These are phyloP conservation scores for Blepharisma stoltei DNA, from an alignment of 73 alveolate species.

Conservation along the genomic window DNA sequence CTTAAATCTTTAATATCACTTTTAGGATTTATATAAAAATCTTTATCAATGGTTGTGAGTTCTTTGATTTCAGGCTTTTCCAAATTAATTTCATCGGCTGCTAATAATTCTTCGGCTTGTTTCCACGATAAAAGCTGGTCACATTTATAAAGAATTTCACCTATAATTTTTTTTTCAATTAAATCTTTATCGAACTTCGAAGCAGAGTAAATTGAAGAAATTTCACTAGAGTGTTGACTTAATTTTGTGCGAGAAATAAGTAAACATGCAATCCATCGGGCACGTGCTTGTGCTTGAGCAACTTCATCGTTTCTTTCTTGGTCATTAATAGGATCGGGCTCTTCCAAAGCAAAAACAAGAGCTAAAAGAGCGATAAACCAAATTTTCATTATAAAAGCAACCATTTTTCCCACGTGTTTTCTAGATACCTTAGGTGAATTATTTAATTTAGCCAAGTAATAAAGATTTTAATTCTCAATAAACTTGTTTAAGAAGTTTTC, in stretches of 20 bases:
- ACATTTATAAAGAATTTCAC: background rate
- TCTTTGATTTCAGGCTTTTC: no score
- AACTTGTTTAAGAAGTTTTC: no score
- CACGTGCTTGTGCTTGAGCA: conserved; percentile 18
- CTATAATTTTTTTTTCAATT: background rate
- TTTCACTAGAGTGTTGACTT: background rate
- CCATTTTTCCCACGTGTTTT: no score
- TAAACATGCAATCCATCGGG: conserved; percentile 14
- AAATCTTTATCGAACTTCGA: background rate
- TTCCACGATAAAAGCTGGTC: background rate
- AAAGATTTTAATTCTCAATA: no score
- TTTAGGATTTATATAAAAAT: no score
- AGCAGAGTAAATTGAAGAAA: background rate
- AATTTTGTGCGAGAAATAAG: background rate
- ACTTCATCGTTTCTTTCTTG: conserved; percentile 27
- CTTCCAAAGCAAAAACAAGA: background rate
- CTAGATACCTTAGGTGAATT: no score
- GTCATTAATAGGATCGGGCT: conserved; percentile 12
- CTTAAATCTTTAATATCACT: no score
- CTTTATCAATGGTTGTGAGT: no score
- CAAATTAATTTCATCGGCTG: background rate
- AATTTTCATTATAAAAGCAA: no score
- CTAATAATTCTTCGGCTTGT: conserved; percentile 11
- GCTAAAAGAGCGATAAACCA: background rate
- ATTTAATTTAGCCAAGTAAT: no score